Evolutionary conservation across 208 protist species (phyloP), one percentile per base, ranked within the genome.

Genomic region (Acanthamoeba healyi): DNA sequence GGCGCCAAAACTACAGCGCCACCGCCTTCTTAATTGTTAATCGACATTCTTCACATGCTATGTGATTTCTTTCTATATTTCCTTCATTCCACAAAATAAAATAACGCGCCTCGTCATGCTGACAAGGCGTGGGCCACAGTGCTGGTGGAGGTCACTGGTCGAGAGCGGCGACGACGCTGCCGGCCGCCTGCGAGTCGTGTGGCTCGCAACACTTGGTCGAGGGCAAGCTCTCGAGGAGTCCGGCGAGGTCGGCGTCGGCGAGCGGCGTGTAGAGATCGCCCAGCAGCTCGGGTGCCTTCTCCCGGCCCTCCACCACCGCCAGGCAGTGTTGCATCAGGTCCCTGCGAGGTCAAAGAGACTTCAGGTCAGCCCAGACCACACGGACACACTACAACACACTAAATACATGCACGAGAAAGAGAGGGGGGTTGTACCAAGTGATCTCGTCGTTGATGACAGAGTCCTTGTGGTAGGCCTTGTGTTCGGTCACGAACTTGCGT

Each of bases 401-500:
- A 74, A 82, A 88, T 44, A 88, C 3, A 22, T 19, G 7, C 19
- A 29, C 14, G 12, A 56, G 51, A 17, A 56, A 15, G 44, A 46
- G 44, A 15, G 26, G 26, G 29, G 17, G 26, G 5, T 17, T 17
- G 44, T 32, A 91, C 56, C 65, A 93, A 32, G 40, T 93, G 40
- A 99, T 99, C 19, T 95, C 90, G 42, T 98, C 94, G 10, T 96
- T 98, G 36, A 99, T 96, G 15, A 98, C 96, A 0, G 98, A 99
- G 97, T 99, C 99, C 17, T 99, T 94, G 54, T 98, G 97, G 96
- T 99, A 99, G 42, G 97, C 97, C 22, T 98, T 97, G 95, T 99
- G 99, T 67, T 96, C 81, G 42, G 95, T 81, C 12, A 99, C 98
- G 96, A 98, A 99, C 19, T 98, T 87, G 40, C 99, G 97, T 46